Conservation (phyloP, 164 flowering plant genomes). For the Stephania cephalantha region DNA sequence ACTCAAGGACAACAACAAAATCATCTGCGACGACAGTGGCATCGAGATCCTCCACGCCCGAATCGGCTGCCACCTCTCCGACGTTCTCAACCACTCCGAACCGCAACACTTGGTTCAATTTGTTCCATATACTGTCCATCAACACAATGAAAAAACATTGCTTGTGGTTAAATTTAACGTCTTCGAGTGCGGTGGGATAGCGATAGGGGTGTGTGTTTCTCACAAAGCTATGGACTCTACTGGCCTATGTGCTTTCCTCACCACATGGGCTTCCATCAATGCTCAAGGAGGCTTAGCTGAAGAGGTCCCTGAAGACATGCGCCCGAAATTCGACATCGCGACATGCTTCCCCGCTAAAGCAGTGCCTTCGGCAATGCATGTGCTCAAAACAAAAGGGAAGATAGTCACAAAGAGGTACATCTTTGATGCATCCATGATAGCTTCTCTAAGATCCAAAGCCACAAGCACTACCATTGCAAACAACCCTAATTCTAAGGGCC, state of each 20-base stretch:
- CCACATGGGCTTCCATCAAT: neutral
- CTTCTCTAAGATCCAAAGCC: neutral
- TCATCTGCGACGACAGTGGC: conserved; percentile 2
- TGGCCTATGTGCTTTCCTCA: neutral
- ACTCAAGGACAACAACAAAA: neutral
- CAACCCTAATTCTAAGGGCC: neutral
- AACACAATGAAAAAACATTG: neutral
- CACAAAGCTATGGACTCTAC: neutral
- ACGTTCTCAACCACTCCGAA: neutral
- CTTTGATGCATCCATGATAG: neutral
- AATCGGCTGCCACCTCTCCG: neutral
- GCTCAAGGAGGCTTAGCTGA: neutral
- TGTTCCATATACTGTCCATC: neutral
- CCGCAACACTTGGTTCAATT: neutral
- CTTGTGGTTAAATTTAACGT: neutral
- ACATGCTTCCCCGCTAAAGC: neutral
- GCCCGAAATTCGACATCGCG: neutral
- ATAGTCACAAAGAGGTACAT: neutral
- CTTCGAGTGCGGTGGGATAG: conserved; percentile 8
- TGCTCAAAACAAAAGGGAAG: neutral
- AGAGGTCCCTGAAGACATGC: neutral
- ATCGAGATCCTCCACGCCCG: neutral
- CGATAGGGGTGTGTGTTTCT: neutral
- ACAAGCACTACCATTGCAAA: neutral
- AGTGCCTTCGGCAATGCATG: neutral